phyloP scores from a whole-genome alignment of 176 grass and related monocot species.

The Neostapfia colusana region DNA sequence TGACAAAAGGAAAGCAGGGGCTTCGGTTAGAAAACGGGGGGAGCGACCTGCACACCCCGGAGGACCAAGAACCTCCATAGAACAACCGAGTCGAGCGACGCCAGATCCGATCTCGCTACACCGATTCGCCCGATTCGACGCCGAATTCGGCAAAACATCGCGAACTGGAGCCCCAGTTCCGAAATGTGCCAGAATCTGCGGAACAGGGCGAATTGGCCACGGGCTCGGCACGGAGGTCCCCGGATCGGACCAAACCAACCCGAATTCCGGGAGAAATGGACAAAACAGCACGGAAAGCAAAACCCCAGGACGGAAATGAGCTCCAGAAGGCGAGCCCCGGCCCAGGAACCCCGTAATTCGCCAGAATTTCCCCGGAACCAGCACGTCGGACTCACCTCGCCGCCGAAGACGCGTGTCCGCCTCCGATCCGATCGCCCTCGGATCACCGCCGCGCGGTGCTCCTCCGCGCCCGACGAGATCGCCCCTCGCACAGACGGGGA shows the following conservation, averaged over 20 bases:
- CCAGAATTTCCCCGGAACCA: conserved; percentile 28
- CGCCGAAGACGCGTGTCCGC: conserved; percentile 27
- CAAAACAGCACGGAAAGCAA: neutral
- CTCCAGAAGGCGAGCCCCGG: neutral
- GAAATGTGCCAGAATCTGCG: conserved; percentile 12
- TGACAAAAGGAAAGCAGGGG: conserved; percentile 48
- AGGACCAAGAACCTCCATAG: conserved; percentile 16
- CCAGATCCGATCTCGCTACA: conserved; percentile 49
- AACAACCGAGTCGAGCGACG: conserved; percentile 27
- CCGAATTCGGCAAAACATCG: neutral
- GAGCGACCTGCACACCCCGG: conserved; percentile 10
- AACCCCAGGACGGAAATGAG: neutral
- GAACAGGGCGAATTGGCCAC: conserved; percentile 13
- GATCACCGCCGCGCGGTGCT: conserved; percentile 18
- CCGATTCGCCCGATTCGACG: conserved; percentile 25
- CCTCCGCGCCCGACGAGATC: conserved; percentile 29
- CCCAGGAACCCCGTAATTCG: conserved; percentile 33
- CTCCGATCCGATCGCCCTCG: conserved; percentile 50
- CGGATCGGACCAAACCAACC: conserved; percentile 1
- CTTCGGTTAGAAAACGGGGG: conserved; percentile 32
- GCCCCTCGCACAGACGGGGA: neutral
- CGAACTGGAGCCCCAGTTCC: neutral
- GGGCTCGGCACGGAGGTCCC: neutral
- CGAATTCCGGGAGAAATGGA: conserved; percentile 19
- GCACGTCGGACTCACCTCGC: conserved; percentile 45